Base-by-base conservation (phyloP, 768 basidiomycete genomes). In the Termitomyces sp. region DNA sequence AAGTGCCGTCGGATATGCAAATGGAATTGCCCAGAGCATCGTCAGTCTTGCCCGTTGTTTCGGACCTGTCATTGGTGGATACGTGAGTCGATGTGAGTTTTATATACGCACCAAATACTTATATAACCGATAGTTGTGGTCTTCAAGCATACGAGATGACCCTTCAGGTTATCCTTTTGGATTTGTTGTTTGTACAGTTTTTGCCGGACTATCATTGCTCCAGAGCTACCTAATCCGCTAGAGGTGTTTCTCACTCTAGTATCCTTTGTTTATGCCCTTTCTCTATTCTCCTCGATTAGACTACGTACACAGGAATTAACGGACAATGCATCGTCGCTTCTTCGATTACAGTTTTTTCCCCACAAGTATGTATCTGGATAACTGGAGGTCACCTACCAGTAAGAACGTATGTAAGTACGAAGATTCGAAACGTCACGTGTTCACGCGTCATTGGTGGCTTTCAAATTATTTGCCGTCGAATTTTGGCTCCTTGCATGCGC, bases 1-100 rank as follows among this genome's bases (percentile, higher is more conserved):
- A 1, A 80, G 81, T 40, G 85, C 92, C 8, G 85, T 98, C 42
- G 92, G 94, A 7, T 84, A 92, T 58, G 92, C 96, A 10, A 99
- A 98, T 67, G 97, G 96, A 18, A 85, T 96, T 22, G 97, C 94
- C 0, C 97, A 99, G 72, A 94, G 92, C 66, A 90, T 93, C 33
- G 95, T 96, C 61, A 94, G 92, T 62, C 84, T 96, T 26, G 92
- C 95, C 4, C 83, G 97, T 42, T 97, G 94, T 74, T 66, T 92
- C 38, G 97, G 93, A 22, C 93, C 94, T 22, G 82, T 93, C 42
- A 75, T 92, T 18, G 91, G 91, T 48, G 91, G 92, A 45, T 89
- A 86, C 69, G 92, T 92, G 67, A 68, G 85, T 75, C 30, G 35
- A 43, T 22, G 14, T 13, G 10, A 43, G 36, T 28, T 26, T 12